Percentiles rank a stretch among this genome's conserved stretches.
Evolutionary conservation across 306 rosid species (phyloP).

Genomic region (Medicago lupulina): DNA sequence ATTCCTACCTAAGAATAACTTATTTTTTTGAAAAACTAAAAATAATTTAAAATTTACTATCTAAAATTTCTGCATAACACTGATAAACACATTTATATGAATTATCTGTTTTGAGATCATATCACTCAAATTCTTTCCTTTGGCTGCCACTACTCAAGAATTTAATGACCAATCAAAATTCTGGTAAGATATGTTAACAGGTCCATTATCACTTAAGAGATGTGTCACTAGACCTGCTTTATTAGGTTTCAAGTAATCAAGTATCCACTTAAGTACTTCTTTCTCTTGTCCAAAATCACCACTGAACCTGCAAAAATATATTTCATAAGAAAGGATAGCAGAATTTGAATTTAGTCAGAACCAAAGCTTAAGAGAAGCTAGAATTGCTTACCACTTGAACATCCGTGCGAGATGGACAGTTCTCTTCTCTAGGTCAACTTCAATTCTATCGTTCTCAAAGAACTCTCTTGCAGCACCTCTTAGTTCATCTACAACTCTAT

Average conservation of each 20-base stretch:
- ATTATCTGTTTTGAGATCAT: conserved; percentile 11
- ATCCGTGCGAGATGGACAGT: conserved; percentile 68
- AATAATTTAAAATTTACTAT: conserved; percentile 23
- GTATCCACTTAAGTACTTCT: conserved; percentile 72
- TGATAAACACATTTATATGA: neutral
- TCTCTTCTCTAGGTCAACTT: conserved; percentile 88
- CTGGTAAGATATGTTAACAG: conserved; percentile 66
- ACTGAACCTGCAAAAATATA: conserved; percentile 60
- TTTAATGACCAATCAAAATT: conserved; percentile 77
- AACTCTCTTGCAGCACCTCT: conserved; percentile 86
- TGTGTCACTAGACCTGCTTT: conserved; percentile 93
- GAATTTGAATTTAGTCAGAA: conserved; percentile 12
- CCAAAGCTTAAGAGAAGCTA: neutral
- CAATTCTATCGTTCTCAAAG: conserved; percentile 71
- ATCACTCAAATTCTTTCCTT: conserved; percentile 25
- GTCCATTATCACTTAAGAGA: conserved; percentile 75
- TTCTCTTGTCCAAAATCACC: conserved; percentile 83
- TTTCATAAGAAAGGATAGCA: conserved; percentile 5
- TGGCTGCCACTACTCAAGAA: conserved; percentile 48
- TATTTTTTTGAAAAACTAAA: neutral
- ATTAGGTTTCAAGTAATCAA: conserved; percentile 73
- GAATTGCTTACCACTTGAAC: conserved; percentile 70
- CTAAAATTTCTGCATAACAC: conserved; percentile 33
- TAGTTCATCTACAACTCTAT: conserved; percentile 76
- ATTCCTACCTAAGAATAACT: conserved; percentile 15